phyloP scores from a whole-genome alignment of 2,329 filamentous ascomycete genomes.

The Venturia carpophila region DNA sequence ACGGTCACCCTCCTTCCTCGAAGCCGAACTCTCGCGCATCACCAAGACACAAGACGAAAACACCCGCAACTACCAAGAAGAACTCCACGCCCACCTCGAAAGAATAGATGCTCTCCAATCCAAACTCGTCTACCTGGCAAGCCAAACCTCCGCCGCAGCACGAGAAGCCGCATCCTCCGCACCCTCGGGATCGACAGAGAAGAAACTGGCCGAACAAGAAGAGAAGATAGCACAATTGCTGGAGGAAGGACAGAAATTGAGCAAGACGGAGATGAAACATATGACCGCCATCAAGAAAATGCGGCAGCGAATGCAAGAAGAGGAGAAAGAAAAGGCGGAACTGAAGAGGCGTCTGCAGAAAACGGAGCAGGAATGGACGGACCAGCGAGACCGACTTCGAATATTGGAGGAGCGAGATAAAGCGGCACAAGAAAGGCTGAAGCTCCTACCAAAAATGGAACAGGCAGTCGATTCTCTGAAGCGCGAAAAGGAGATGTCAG shows the following conservation, averaged over 20 bases:
- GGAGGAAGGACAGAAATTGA: slow-evolving; percentile 85
- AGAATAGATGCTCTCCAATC: slow-evolving; percentile 85
- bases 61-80: slow-evolving; percentile 62
- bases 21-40: slow-evolving; percentile 41
- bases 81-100: slow-evolving; percentile 76
- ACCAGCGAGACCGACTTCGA: slow-evolving; percentile 53
- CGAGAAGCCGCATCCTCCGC: slow-evolving; percentile 58
- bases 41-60: slow-evolving; percentile 44
- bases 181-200: slow-evolving; percentile 58
- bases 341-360: slow-evolving; percentile 55
- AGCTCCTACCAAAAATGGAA: slow-evolving; percentile 43
- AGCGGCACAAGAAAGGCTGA: slow-evolving; percentile 48
- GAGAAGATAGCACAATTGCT: slow-evolving; percentile 82
- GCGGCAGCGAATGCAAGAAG: slow-evolving; percentile 44
- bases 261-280: slow-evolving; percentile 78
- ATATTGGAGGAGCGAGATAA: slow-evolving; percentile 53
- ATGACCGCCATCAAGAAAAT: slow-evolving; percentile 77
- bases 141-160: slow-evolving; percentile 68
- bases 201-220: slow-evolving; percentile 80
- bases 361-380: slow-evolving; percentile 56
- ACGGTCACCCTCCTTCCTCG: slow-evolving; percentile 26
- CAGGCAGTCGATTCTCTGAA: slow-evolving; percentile 55
- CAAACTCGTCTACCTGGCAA: slow-evolving; percentile 81
- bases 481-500: slow-evolving; percentile 55
- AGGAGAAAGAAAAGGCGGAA: slow-evolving; percentile 43